A percentile compares a stretch with the other conserved stretches of the same genome.
Evolutionary conservation across 345 rosid species (phyloP).

Genomic region (Sisymbrium irio): DNA sequence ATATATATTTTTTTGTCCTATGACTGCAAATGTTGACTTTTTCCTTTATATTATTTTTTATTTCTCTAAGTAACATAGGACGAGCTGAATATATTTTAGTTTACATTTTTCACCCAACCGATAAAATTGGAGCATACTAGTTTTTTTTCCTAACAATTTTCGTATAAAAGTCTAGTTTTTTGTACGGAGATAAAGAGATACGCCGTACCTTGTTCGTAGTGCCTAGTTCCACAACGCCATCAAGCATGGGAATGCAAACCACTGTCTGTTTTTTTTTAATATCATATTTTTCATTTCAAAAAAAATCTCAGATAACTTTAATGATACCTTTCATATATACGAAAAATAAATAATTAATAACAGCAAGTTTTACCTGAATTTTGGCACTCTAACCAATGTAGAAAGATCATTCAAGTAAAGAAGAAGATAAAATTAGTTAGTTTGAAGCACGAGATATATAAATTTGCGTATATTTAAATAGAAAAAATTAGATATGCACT

Average conservation of each 20-base stretch:
- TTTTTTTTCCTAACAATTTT: neutral
- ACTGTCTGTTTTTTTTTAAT: constrained; percentile 57
- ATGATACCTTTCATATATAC: too few relatives aligned
- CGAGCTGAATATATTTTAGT: neutral
- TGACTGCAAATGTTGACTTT: neutral
- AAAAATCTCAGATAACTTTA: too few relatives aligned
- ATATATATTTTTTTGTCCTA: too few relatives aligned
- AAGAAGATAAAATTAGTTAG: neutral
- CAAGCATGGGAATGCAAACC: constrained; percentile 83
- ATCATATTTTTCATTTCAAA: neutral
- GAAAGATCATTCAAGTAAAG: neutral
- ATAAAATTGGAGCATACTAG: neutral
- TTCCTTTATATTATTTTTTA: neutral
- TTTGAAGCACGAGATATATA: neutral
- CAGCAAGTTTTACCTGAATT: constrained; percentile 2
- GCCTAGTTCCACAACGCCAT: constrained; percentile 90
- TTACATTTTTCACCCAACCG: neutral
- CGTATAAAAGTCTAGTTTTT: neutral
- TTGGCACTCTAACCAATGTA: constrained; percentile 27
- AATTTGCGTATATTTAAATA: neutral
- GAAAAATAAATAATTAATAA: neutral
- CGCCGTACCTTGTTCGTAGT: constrained; percentile 61
- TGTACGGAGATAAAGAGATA: neutral
- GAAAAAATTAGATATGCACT: neutral
- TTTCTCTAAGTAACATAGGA: neutral